phyloP scores from a whole-genome alignment of 345 rosid species.

The Microthlaspi erraticum region DNA sequence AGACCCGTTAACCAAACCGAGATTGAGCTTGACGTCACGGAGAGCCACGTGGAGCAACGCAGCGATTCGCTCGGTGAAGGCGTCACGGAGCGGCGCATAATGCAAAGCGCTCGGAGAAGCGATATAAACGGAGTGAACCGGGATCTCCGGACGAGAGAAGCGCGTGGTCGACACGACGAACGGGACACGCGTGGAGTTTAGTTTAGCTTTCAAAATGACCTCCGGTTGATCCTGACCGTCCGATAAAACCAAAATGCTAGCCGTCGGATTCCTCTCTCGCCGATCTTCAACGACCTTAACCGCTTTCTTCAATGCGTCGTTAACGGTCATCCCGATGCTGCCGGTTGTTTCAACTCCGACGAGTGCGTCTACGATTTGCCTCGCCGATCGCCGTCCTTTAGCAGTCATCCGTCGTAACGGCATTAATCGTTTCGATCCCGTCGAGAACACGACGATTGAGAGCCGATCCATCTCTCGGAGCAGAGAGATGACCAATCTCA shows the following conservation, averaged over 20 bases:
- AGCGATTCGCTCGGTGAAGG: constrained; percentile 52
- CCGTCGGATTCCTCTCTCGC: constrained; percentile 67
- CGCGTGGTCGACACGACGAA: constrained; percentile 67
- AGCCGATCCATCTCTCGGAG: constrained; percentile 72
- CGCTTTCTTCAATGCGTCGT: constrained; percentile 86
- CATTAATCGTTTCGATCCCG: constrained; percentile 67
- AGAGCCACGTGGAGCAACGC: constrained; percentile 56
- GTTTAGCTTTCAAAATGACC: constrained; percentile 36
- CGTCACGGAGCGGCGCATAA: constrained; percentile 55
- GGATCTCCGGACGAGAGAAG: constrained; percentile 53
- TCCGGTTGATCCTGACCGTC: constrained; percentile 62
- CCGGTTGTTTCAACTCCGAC: constrained; percentile 39
- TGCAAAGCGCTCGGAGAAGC: constrained; percentile 38
- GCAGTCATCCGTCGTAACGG: constrained; percentile 82
- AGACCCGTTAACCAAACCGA: constrained; percentile 66
- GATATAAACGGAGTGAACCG: constrained; percentile 66
- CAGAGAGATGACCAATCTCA: constrained; percentile 63
- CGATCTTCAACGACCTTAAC: constrained; percentile 90
- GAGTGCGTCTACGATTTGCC: constrained; percentile 68
- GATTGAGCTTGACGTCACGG: constrained; percentile 63
- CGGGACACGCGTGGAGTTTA: constrained; percentile 35
- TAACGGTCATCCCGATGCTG: constrained; percentile 63
- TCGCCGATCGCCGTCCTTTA: constrained; percentile 68
- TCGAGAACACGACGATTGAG: constrained; percentile 79
- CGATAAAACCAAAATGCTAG: constrained; percentile 61